A percentile compares a stretch with the other conserved stretches of the same genome.
phyloP scores from a whole-genome alignment of 352 stramenopile genomes.

The Halophytophthora polymorphica region DNA sequence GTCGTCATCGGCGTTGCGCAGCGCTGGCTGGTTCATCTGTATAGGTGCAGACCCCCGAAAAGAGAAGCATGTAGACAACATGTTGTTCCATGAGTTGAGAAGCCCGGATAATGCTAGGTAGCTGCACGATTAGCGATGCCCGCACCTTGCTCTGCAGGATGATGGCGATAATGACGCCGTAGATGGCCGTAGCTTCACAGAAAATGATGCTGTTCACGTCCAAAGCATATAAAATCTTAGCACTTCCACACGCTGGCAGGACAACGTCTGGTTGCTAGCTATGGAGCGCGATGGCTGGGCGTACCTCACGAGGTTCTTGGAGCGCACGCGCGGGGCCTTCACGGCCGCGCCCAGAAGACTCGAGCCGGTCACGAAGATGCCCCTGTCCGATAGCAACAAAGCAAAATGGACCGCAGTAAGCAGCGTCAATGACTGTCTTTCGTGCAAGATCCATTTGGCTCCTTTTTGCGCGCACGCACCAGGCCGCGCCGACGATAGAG shows the following conservation, averaged over 20 bases:
- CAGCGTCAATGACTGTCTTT: neutral
- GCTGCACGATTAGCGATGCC: constrained; percentile 33
- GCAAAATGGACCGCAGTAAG: neutral
- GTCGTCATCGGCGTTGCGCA: constrained; percentile 57
- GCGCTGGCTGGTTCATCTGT: constrained; percentile 73
- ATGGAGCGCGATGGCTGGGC: neutral
- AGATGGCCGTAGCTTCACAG: constrained; percentile 99
- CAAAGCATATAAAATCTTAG: neutral
- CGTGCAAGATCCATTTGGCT: neutral
- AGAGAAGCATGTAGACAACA: constrained; percentile 1
- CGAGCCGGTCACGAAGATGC: constrained; percentile 92
- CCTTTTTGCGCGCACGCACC: constrained; percentile 40
- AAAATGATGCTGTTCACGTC: constrained; percentile 96
- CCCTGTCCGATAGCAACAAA: constrained; percentile 38
- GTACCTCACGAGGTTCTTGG: constrained; percentile 97
- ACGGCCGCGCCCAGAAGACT: constrained; percentile 97
- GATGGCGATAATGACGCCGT: constrained; percentile 99
- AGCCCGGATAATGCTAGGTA: constrained; percentile 33
- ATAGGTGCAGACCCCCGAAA: constrained; percentile 1
- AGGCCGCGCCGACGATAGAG: constrained; percentile 96
- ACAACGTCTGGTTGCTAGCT: neutral
- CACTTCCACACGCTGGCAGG: no score
- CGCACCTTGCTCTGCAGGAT: constrained; percentile 97
- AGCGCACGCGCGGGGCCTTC: constrained; percentile 97
- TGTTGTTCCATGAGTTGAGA: neutral